These are phyloP conservation scores for Leccinum aurantiacum DNA, from an alignment of 768 basidiomycete genomes.

Conservation along the genomic window DNA sequence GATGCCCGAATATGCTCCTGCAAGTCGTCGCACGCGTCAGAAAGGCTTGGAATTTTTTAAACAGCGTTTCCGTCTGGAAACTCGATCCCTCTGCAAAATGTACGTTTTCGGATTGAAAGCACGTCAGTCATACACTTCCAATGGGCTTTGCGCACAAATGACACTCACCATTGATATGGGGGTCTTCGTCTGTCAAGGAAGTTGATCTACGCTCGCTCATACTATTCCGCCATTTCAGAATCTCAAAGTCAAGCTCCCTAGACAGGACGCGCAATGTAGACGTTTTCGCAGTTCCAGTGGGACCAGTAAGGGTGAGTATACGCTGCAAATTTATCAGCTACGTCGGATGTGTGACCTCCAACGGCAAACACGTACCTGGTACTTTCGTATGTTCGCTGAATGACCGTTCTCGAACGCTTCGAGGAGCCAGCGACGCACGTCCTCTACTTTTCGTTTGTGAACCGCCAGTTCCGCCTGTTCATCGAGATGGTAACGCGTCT, in stretches of 20 bases:
- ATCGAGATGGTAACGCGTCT: conserved; percentile 9
- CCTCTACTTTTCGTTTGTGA: conserved; percentile 75
- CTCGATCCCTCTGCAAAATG: conserved; percentile 14
- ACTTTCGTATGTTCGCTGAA: conserved; percentile 63
- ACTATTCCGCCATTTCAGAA: conserved; percentile 83
- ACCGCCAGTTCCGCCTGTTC: conserved; percentile 73
- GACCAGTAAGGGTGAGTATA: conserved; percentile 82
- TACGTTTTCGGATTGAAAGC: background rate
- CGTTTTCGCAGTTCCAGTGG: conserved; percentile 90
- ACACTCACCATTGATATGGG: conserved; percentile 10
- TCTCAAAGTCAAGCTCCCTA: conserved; percentile 69
- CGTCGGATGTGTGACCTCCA: background rate
- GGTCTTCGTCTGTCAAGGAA: conserved; percentile 20
- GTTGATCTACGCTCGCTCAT: conserved; percentile 48
- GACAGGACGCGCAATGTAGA: conserved; percentile 77
- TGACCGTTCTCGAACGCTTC: conserved; percentile 70
- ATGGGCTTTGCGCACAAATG: background rate
- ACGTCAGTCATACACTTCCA: background rate
- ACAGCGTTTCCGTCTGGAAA: conserved; percentile 33
- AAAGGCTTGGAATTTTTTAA: conserved; percentile 75
- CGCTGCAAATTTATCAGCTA: conserved; percentile 47
- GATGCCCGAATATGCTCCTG: conserved; percentile 45
- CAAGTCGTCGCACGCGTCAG: conserved; percentile 68
- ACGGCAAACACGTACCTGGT: conserved; percentile 54
- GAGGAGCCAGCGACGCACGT: conserved; percentile 69